Evolutionary conservation across 1,284 basidiomycete species (phyloP).

Genomic region (Singerocomus inundabilis): DNA sequence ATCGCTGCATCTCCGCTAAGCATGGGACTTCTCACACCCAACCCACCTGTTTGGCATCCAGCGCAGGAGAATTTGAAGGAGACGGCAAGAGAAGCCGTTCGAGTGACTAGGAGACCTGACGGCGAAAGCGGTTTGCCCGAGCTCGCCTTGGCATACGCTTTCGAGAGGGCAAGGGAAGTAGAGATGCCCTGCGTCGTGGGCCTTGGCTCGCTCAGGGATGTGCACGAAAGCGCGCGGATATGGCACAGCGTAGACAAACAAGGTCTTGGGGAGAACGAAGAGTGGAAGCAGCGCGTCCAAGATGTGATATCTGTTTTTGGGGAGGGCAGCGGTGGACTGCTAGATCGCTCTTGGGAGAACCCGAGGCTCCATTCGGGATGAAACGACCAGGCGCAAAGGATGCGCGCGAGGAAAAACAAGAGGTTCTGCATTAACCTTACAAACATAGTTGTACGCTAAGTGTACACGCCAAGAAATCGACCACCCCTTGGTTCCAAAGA

Average conservation of each 20-base stretch:
- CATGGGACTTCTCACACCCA: constrained; percentile 84
- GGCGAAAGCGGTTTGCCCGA: constrained; percentile 47
- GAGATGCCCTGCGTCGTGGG: constrained; percentile 74
- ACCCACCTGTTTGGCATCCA: constrained; percentile 84
- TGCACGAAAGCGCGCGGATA: constrained; percentile 68
- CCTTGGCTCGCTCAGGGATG: constrained; percentile 66
- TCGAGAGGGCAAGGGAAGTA: constrained; percentile 46
- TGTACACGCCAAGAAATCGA: constrained; percentile 17
- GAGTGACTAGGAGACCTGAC: constrained; percentile 21
- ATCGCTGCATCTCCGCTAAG: constrained; percentile 87
- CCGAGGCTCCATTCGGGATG: constrained; percentile 31
- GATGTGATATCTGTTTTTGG: constrained; percentile 46
- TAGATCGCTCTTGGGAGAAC: constrained; percentile 68
- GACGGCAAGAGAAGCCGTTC: constrained; percentile 34
- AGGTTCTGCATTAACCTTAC: constrained; percentile 27
- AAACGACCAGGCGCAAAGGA: not conserved
- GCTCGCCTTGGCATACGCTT: constrained; percentile 74
- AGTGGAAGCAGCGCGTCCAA: constrained; percentile 50
- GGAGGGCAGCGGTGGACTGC: constrained; percentile 43
- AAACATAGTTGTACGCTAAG: constrained; percentile 22
- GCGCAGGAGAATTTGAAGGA: constrained; percentile 55
- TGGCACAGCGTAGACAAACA: constrained; percentile 60
- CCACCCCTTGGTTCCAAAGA: constrained; percentile 6
- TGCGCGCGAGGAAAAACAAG: not conserved
- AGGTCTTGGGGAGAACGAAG: constrained; percentile 32